Evolutionary conservation across 2,329 filamentous ascomycete genomes (phyloP), one percentile per base, ranked within the genome.

Genomic region (Trichoderma arundinaceum): DNA sequence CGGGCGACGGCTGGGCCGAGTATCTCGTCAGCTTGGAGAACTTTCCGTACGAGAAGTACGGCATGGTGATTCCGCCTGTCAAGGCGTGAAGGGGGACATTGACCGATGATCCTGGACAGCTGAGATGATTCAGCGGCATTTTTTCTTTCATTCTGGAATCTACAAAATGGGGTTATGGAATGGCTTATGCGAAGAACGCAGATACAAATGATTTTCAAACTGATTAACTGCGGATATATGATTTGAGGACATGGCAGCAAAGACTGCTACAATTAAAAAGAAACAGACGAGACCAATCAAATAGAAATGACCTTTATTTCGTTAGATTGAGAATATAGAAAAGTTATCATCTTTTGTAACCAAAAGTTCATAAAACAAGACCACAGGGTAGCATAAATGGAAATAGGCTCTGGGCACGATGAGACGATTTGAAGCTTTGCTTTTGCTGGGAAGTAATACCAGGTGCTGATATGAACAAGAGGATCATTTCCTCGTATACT

Each of bases 1-100:
- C 83, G 12, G 82, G 78, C 56, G 87, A 90, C 69, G 87, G 86
- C 13, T 89, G 86, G 86, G 85, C 82, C 1, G 82, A 88, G 73
- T 84, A 86, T 71, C 74, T 83, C 61, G 70, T 74, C 28, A 82
- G 77, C 19, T 75, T 89, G 32, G 81, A 80, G 58, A 72, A 80
- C 44, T 89, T 89, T 67, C 85, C 86, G 0, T 88, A 87, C 65
- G 80, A 81, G 33, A 83, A 79, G 73, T 89, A 86, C 67, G 86
- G 86, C 49, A 88, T 89, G 39, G 76, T 79, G n/a, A 72, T 86
- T 2, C 83, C 68, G 17, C 66, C 59, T 32, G 39, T 28, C 4
- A 28, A 66, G 39, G 48, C 43, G 9, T 57, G 48, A 53, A 46
- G 13, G 17, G 41, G 32, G 7, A 35, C 12, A 17, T 12, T 4